Conservation (phyloP, 768 basidiomycete genomes). For the Agaricus blazei region DNA sequence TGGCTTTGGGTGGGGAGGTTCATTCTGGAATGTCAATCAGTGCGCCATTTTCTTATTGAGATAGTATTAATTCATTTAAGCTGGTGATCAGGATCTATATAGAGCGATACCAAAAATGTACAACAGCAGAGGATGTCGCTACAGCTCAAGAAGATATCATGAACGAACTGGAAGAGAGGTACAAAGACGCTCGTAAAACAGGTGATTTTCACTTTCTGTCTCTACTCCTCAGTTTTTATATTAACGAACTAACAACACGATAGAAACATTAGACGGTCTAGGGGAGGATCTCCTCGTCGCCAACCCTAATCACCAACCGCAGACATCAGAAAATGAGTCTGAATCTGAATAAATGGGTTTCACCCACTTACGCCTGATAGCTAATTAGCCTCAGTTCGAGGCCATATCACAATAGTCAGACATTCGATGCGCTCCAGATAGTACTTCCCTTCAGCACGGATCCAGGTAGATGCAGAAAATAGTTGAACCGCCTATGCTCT, state of each 20-base stretch:
- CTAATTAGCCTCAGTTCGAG: too few relatives aligned
- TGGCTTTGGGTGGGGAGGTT: constrained; percentile 87
- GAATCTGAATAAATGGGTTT: not conserved
- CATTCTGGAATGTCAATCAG: constrained; percentile 87
- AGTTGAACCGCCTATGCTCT: too few relatives aligned
- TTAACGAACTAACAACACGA: not conserved
- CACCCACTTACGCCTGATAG: not conserved
- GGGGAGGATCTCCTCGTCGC: constrained; percentile 59
- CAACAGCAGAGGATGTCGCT: constrained; percentile 50
- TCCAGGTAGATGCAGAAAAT: too few relatives aligned
- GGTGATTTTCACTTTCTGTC: constrained; percentile 27
- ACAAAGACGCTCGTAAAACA: constrained; percentile 51
- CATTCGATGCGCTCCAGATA: too few relatives aligned
- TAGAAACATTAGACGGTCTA: constrained; percentile 19
- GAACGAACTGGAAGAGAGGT: constrained; percentile 59
- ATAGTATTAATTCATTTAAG: not conserved
- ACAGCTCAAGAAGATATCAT: constrained; percentile 66
- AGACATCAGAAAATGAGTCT: not conserved
- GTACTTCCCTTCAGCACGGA: too few relatives aligned
- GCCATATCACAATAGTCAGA: too few relatives aligned
- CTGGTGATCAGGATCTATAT: constrained; percentile 47
- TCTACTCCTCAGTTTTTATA: not conserved
- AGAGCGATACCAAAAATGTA: constrained; percentile 72
- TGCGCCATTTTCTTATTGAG: constrained; percentile 17
- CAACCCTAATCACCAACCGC: constrained; percentile 58